Evolutionary conservation across 2,329 filamentous ascomycete species (phyloP).

Genomic region (Paecilomyces variotii): DNA sequence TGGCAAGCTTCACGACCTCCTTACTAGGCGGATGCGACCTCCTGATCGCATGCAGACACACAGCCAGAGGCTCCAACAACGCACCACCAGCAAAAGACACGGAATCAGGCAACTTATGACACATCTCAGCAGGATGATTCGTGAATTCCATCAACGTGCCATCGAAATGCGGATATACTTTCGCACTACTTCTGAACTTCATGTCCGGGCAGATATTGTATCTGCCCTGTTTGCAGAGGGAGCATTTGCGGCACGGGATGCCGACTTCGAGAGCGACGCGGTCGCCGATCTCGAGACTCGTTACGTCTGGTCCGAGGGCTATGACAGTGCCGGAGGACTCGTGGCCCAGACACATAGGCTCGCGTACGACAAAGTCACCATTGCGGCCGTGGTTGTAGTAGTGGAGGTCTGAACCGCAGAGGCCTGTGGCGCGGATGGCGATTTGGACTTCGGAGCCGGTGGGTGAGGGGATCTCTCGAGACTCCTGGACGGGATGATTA

Average conservation of each 20-base stretch:
- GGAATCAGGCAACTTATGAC: conserved; percentile 48
- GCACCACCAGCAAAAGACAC: conserved; percentile 51
- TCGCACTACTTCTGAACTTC: conserved; percentile 52
- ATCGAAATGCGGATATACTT: conserved; percentile 54
- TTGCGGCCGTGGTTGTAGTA: conserved; percentile 86
- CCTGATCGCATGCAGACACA: conserved; percentile 52
- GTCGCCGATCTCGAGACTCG: conserved; percentile 60
- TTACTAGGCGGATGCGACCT: conserved; percentile 42
- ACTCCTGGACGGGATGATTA: conserved; percentile 41
- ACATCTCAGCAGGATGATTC: conserved; percentile 54
- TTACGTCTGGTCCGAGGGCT: conserved; percentile 58
- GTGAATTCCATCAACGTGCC: conserved; percentile 56
- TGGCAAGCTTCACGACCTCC: conserved; percentile 29
- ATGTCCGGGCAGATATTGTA: conserved; percentile 57
- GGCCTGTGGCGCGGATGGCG: conserved; percentile 56
- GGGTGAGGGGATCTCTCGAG: conserved; percentile 41
- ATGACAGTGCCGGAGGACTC: conserved; percentile 74
- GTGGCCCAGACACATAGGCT: conserved; percentile 73
- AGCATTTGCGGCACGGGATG: conserved; percentile 63
- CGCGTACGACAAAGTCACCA: conserved; percentile 72
- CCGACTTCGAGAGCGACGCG: conserved; percentile 90
- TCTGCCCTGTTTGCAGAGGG: conserved; percentile 46
- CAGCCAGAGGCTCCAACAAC: conserved; percentile 52
- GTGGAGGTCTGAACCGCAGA: conserved; percentile 67
- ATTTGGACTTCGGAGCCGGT: conserved; percentile 53